Evolutionary conservation across 2,329 filamentous ascomycete species (phyloP).

Genomic region (Ophiosphaerella herpotricha): DNA sequence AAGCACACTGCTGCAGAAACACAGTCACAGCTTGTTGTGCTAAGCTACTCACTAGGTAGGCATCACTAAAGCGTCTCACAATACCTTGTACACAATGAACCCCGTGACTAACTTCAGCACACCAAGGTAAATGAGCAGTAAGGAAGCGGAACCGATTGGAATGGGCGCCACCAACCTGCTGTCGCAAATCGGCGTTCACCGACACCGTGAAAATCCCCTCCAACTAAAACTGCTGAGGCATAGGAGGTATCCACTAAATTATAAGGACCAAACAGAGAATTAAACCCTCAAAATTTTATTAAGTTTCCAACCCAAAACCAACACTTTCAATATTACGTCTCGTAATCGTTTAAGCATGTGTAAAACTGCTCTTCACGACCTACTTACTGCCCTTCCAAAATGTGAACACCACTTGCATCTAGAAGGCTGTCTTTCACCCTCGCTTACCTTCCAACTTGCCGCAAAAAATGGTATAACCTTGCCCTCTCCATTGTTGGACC

Average conservation of each 20-base stretch:
- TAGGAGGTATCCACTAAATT: neutral
- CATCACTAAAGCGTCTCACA: too few relatives aligned
- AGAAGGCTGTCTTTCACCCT: slow-evolving; percentile 73
- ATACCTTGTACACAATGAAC: too few relatives aligned
- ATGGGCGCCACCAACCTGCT: neutral
- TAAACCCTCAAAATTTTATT: neutral
- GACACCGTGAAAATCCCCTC: slow-evolving; percentile 1
- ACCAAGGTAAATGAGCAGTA: too few relatives aligned
- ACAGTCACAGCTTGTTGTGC: too few relatives aligned
- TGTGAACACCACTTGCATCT: slow-evolving; percentile 83
- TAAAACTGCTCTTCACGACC: slow-evolving; percentile 22
- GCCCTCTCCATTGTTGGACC: slow-evolving; percentile 55
- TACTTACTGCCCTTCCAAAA: slow-evolving; percentile 64
- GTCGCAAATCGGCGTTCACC: slow-evolving; percentile 3
- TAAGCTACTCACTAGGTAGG: too few relatives aligned
- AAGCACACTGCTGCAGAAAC: too few relatives aligned
- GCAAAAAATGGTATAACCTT: slow-evolving; percentile 67
- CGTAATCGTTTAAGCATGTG: slow-evolving; percentile 15
- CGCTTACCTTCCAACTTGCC: slow-evolving; percentile 72
- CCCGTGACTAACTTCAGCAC: too few relatives aligned
- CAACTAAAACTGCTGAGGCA: neutral
- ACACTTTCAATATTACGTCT: neutral
- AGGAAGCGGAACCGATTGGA: too few relatives aligned
- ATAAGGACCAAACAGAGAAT: neutral
- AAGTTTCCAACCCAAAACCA: neutral